Conservation (phyloP, 768 basidiomycete species). For the Cyclocybe cylindracea region DNA sequence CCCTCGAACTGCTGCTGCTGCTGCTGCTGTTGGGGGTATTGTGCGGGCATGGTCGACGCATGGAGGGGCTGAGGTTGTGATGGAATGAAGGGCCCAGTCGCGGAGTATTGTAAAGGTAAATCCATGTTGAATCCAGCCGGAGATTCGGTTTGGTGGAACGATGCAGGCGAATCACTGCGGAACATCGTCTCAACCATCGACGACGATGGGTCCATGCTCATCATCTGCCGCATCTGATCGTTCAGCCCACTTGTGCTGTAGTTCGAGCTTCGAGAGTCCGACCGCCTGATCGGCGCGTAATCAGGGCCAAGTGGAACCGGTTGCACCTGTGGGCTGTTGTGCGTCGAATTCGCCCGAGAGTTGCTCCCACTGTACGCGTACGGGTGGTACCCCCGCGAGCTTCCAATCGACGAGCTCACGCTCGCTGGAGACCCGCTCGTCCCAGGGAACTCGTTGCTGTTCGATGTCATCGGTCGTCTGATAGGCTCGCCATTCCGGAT, state of each 20-base stretch:
- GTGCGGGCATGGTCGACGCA: slow-evolving; percentile 23
- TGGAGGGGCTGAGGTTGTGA: slow-evolving; percentile 8
- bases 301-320: slow-evolving; percentile 33
- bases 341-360: slow-evolving; percentile 41
- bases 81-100: slow-evolving; percentile 8
- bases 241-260: slow-evolving; percentile 34
- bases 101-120: slow-evolving; percentile 29
- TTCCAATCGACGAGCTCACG: slow-evolving; percentile 27
- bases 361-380: slow-evolving; percentile 45
- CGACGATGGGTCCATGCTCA: slow-evolving; percentile 24
- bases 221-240: slow-evolving; percentile 49
- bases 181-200: slow-evolving; percentile 31
- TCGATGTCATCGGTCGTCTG: slow-evolving; percentile 49
- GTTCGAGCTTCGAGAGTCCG: slow-evolving; percentile 43
- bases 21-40: slow-evolving; percentile 11
- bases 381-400: slow-evolving; percentile 56
- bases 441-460: slow-evolving; percentile 35
- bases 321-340: slow-evolving; percentile 47
- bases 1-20: slow-evolving; percentile 18
- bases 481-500: slow-evolving; percentile 52
- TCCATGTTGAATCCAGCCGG: slow-evolving; percentile 39
- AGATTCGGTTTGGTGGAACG: slow-evolving; percentile 40
- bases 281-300: slow-evolving; percentile 28
- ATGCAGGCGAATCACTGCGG: slow-evolving; percentile 42
- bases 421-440: slow-evolving; percentile 33